These are phyloP conservation scores for Quercus suber DNA, from an alignment of 306 rosid genomes.

Conservation along the genomic window DNA sequence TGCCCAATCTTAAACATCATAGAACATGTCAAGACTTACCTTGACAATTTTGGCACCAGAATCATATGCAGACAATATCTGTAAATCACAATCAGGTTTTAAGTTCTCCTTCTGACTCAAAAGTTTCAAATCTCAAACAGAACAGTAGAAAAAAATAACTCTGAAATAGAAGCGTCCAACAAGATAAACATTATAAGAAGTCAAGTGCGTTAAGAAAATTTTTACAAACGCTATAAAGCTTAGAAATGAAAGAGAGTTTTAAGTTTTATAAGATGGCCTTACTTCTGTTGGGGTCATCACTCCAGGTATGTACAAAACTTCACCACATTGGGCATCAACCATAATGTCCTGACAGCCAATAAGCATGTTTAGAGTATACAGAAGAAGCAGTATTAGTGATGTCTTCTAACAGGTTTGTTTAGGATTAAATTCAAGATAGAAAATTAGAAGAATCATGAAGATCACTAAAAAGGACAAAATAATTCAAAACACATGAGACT, in stretches of 20 bases:
- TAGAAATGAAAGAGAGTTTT: background rate
- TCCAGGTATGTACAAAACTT: slow-evolving; percentile 79
- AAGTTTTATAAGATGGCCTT: slow-evolving; percentile 25
- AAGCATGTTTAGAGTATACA: background rate
- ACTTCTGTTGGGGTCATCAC: slow-evolving; percentile 97
- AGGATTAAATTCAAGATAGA: background rate
- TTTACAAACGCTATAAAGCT: slow-evolving; percentile 10
- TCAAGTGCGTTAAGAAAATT: slow-evolving; percentile 2
- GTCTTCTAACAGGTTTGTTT: background rate
- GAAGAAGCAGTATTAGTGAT: background rate
- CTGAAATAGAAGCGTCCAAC: background rate
- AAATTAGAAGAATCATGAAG: background rate
- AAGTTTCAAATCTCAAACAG: background rate
- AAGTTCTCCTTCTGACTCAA: background rate
- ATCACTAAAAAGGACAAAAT: background rate
- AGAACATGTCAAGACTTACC: slow-evolving; percentile 36
- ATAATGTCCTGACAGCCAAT: slow-evolving; percentile 54
- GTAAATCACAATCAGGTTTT: slow-evolving; percentile 26
- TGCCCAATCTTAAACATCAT: slow-evolving; percentile 9
- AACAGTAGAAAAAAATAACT: slow-evolving; percentile 8
- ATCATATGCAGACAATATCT: slow-evolving; percentile 68
- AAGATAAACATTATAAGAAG: slow-evolving; percentile 5
- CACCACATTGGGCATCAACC: slow-evolving; percentile 41
- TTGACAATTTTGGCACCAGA: slow-evolving; percentile 81
- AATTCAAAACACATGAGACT: background rate